These are phyloP conservation scores for Aethionema arabicum DNA, from an alignment of 345 rosid species.

Conservation along the genomic window DNA sequence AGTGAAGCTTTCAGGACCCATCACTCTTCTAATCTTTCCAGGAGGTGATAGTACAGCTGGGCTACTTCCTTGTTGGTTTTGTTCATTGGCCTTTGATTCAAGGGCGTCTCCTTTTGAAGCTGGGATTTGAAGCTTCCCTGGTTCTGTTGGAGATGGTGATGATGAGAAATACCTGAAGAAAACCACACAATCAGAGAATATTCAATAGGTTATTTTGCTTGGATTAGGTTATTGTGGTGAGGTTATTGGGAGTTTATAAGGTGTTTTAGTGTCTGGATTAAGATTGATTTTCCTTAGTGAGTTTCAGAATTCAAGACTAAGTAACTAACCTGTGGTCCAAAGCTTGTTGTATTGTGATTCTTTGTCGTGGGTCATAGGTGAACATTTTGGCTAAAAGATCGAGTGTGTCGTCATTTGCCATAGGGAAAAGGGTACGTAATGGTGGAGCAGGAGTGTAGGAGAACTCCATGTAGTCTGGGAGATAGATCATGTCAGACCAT, in stretches of 20 bases:
- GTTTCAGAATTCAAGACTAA: neutral
- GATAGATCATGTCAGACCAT: constrained; percentile 59
- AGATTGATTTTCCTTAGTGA: neutral
- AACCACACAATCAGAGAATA: neutral
- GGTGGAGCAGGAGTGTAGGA: constrained; percentile 46
- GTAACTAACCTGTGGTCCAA: constrained; percentile 48
- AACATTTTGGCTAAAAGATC: constrained; percentile 59
- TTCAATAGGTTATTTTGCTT: neutral
- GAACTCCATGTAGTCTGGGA: constrained; percentile 58
- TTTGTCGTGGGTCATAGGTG: constrained; percentile 50
- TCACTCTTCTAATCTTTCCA: constrained; percentile 45
- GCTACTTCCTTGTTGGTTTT: constrained; percentile 31
- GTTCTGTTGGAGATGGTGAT: constrained; percentile 45
- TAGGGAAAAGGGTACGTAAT: constrained; percentile 49
- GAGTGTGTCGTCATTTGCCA: constrained; percentile 56
- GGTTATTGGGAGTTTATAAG: too few species aligned
- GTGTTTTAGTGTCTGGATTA: too few species aligned
- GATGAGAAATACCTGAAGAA: constrained; percentile 40
- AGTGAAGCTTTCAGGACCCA: constrained; percentile 37
- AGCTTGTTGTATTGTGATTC: constrained; percentile 58
- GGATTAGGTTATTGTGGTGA: too few species aligned
- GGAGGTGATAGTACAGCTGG: constrained; percentile 45
- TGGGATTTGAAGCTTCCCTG: constrained; percentile 44
- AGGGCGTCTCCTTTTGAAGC: constrained; percentile 42
- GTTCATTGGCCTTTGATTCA: constrained; percentile 31